Evolutionary conservation across 257 asterid species (phyloP).

Genomic region (Solanum pinnatisectum): DNA sequence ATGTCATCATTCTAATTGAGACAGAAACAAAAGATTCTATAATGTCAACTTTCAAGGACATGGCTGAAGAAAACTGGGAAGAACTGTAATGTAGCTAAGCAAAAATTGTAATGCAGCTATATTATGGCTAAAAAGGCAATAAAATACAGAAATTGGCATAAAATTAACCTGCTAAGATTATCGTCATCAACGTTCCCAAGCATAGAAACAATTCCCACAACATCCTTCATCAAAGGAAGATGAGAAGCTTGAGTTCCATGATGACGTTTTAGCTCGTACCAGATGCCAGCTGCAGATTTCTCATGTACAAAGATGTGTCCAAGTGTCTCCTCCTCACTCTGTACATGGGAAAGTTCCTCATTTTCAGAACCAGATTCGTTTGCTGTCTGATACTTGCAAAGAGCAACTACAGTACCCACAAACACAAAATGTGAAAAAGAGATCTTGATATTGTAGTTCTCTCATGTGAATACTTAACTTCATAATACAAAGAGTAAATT

Average conservation of each 20-base stretch:
- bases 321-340: constrained; percentile 35
- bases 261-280: constrained; percentile 29
- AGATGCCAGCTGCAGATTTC: constrained; percentile 62
- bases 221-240: constrained; percentile 37
- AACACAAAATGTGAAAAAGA: not conserved
- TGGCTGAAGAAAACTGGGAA: not conserved
- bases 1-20: not conserved
- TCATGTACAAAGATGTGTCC: constrained; percentile 35
- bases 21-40: not conserved
- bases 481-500: not conserved
- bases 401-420: constrained; percentile 28
- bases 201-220: constrained; percentile 65
- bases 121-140: not conserved
- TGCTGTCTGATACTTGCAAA: constrained; percentile 45
- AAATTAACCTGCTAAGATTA: constrained; percentile 69
- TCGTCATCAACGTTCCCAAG: constrained; percentile 62
- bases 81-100: not conserved
- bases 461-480: not conserved
- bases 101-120: not conserved
- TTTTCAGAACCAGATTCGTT: constrained; percentile 14
- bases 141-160: not conserved
- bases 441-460: not conserved
- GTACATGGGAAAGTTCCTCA: constrained; percentile 12
- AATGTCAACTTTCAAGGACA: not conserved
- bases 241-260: constrained; percentile 37